Conservation (phyloP, 495 filamentous ascomycete genomes). For the Talaromyces borbonicus region DNA sequence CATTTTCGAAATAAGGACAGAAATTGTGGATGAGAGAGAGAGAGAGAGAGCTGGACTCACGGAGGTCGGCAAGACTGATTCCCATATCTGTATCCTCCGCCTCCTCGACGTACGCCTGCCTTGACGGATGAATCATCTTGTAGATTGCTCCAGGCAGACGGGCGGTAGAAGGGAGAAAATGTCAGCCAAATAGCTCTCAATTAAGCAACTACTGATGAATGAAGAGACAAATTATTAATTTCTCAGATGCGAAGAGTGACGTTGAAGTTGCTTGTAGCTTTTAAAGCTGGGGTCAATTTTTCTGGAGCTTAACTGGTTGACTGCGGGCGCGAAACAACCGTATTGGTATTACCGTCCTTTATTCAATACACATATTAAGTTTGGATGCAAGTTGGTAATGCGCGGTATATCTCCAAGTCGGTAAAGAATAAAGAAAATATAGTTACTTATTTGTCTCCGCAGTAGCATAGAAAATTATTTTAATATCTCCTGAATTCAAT, state of each 20-base stretch:
- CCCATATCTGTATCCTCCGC: slow-evolving; percentile 59
- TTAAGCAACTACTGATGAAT: neutral
- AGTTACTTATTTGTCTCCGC: no score
- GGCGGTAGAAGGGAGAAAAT: neutral
- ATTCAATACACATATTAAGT: neutral
- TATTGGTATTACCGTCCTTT: neutral
- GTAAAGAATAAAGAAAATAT: no score
- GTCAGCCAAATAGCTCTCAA: no score
- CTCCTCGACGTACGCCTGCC: slow-evolving; percentile 95
- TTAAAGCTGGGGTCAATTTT: neutral
- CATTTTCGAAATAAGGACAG: neutral
- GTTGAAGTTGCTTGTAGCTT: neutral
- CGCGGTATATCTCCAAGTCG: no score
- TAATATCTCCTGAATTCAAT: no score
- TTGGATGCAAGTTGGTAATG: no score
- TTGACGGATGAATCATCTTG: slow-evolving; percentile 78
- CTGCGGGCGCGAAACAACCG: neutral
- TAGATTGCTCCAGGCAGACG: slow-evolving; percentile 2
- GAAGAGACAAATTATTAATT: neutral
- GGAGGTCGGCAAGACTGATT: slow-evolving; percentile 70
- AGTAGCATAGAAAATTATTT: no score
- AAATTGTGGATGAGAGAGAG: neutral
- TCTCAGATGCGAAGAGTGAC: no score
- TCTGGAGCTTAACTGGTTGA: neutral
- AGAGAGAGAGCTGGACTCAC: slow-evolving; percentile 41